Evolutionary conservation across 768 basidiomycete species (phyloP).

Genomic region (Jaapia argillacea): DNA sequence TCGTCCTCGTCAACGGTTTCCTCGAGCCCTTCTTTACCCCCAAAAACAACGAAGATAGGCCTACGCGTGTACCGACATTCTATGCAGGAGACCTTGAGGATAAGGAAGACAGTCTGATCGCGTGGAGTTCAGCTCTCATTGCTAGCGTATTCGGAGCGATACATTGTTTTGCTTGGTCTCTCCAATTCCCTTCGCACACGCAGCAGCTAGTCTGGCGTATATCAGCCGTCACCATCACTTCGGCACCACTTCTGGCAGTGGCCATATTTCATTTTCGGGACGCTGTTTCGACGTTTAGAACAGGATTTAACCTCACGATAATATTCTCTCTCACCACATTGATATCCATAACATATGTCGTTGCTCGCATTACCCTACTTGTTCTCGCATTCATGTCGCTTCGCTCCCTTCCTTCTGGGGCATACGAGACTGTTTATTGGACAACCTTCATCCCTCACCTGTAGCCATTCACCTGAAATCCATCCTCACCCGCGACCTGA

Average conservation of each 20-base stretch:
- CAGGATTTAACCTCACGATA: too few species aligned
- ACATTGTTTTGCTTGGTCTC: neutral
- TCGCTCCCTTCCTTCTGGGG: neutral
- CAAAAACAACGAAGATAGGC: neutral
- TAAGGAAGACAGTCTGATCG: neutral
- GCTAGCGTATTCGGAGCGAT: neutral
- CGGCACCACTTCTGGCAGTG: too few species aligned
- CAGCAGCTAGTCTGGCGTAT: neutral
- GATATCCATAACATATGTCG: too few species aligned
- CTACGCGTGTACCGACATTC: neutral
- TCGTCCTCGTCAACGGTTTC: neutral
- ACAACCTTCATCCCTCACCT: slow-evolving; percentile 16
- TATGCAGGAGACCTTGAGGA: neutral
- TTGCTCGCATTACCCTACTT: neutral
- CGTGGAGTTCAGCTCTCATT: neutral
- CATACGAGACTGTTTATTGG: slow-evolving; percentile 1
- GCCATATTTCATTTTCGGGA: too few species aligned
- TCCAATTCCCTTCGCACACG: neutral
- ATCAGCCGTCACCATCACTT: neutral
- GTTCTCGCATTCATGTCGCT: neutral
- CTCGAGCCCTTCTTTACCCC: too few species aligned
- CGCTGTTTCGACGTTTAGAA: too few species aligned
- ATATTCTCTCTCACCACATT: too few species aligned
- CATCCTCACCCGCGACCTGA: too few species aligned
- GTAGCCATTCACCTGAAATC: too few species aligned